Conservation (phyloP, 164 flowering plant species). For the Paratinospora sagittata region DNA sequence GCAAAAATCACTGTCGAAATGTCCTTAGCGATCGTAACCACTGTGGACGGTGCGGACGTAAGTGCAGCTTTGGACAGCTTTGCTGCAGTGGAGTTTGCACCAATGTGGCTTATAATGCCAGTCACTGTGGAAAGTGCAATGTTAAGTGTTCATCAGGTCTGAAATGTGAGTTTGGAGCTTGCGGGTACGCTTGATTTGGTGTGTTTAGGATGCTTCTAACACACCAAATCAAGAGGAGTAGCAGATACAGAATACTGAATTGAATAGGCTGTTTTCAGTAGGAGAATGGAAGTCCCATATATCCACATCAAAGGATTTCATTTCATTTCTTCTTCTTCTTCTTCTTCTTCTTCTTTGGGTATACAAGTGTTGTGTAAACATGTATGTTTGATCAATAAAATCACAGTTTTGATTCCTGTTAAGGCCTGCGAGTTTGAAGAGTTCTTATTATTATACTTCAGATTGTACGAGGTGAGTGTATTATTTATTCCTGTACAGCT, state of each 20-base stretch:
- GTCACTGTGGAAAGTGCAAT: conserved; percentile 54
- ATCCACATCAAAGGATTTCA: conserved; percentile 5
- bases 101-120: conserved; percentile 18
- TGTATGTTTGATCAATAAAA: conserved; percentile 7
- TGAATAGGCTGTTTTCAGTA: background rate
- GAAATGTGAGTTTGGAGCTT: conserved; percentile 40
- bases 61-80: conserved; percentile 37
- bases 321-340: background rate
- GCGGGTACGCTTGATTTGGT: conserved; percentile 46
- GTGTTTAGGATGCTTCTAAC: background rate
- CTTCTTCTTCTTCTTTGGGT: conserved; percentile 4
- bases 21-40: conserved; percentile 47
- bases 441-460: background rate
- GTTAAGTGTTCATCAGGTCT: conserved; percentile 33
- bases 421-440: background rate
- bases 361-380: conserved; percentile 17
- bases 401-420: conserved; percentile 2
- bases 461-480: background rate
- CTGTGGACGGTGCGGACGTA: conserved; percentile 45
- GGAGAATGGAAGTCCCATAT: background rate
- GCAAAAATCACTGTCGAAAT: conserved; percentile 60
- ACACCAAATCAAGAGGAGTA: too few relatives aligned
- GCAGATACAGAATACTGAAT: background rate
- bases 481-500: too few relatives aligned
- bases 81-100: conserved; percentile 51